These are phyloP conservation scores for Tetrahymena malaccensis DNA, from an alignment of 73 alveolate genomes.

Conservation along the genomic window DNA sequence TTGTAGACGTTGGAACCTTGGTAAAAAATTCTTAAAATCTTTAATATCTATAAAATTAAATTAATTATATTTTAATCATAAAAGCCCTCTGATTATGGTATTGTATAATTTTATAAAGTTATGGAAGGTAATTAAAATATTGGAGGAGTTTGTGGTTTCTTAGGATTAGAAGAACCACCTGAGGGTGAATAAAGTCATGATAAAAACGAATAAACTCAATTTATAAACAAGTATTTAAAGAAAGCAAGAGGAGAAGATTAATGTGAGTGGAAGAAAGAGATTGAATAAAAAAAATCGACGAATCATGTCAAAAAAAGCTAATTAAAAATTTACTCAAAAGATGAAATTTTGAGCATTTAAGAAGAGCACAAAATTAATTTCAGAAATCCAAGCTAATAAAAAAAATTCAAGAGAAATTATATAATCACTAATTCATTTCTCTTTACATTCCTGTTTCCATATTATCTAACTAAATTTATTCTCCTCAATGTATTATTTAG, in stretches of 20 bases:
- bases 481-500: not conserved
- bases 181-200: not conserved
- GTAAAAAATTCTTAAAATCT: not conserved
- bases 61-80: not conserved
- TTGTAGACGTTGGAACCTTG: slow-evolving; percentile 30
- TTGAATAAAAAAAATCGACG: not conserved
- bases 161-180: slow-evolving; percentile 12
- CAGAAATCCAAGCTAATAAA: not conserved
- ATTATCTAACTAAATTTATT: not conserved
- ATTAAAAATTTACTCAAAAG: not conserved
- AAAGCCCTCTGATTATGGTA: slow-evolving; percentile 1
- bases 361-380: not conserved
- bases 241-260: not conserved
- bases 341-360: not conserved
- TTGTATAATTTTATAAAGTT: slow-evolving; percentile 1
- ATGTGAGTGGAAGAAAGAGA: not conserved
- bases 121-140: slow-evolving; percentile 26
- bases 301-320: not conserved
- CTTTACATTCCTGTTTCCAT: not conserved
- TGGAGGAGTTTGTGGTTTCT: slow-evolving; percentile 40
- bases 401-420: not conserved
- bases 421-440: not conserved
- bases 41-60: not conserved
- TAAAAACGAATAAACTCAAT: not conserved
- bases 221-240: not conserved